Conservation (phyloP, 1,139 yeast species). For the Pichia sp. region DNA sequence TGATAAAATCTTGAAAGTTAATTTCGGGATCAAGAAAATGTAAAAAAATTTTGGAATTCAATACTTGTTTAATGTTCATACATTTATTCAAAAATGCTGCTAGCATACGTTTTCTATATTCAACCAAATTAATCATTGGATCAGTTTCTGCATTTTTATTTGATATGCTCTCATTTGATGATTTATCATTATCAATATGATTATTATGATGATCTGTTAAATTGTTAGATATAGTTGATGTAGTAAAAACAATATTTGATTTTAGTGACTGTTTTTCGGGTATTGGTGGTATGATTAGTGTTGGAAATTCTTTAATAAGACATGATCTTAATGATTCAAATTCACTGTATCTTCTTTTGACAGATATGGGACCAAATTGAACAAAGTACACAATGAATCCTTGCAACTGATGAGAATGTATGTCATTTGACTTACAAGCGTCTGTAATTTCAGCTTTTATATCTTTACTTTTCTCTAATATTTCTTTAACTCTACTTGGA, state of each 20-base stretch:
- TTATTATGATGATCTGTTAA: neutral
- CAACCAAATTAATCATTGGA: slow-evolving; percentile 33
- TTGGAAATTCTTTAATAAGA: slow-evolving; percentile 69
- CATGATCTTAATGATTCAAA: slow-evolving; percentile 76
- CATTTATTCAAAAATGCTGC: slow-evolving; percentile 77
- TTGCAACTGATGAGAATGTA: slow-evolving; percentile 37
- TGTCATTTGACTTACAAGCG: slow-evolving; percentile 76
- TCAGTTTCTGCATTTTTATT: slow-evolving; percentile 1
- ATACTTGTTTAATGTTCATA: slow-evolving; percentile 46
- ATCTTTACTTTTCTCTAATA: slow-evolving; percentile 27
- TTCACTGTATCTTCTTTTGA: slow-evolving; percentile 84
- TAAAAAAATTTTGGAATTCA: slow-evolving; percentile 57
- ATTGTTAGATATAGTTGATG: slow-evolving; percentile 10
- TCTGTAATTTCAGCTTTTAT: slow-evolving; percentile 54
- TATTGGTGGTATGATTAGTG: slow-evolving; percentile 82
- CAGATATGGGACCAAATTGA: slow-evolving; percentile 52
- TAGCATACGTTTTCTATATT: slow-evolving; percentile 69
- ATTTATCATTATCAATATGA: slow-evolving; percentile 1
- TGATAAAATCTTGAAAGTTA: slow-evolving; percentile 49
- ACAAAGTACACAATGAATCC: slow-evolving; percentile 80
- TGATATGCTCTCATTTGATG: neutral
- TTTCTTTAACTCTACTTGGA: slow-evolving; percentile 31
- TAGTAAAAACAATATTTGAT: slow-evolving; percentile 27
- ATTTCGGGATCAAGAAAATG: slow-evolving; percentile 82
- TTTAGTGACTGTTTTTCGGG: slow-evolving; percentile 76